A percentile compares a stretch with the other conserved stretches of the same genome.
Conservation (phyloP, 1,284 basidiomycete genomes). For the Ceratobasidium sp. region DNA sequence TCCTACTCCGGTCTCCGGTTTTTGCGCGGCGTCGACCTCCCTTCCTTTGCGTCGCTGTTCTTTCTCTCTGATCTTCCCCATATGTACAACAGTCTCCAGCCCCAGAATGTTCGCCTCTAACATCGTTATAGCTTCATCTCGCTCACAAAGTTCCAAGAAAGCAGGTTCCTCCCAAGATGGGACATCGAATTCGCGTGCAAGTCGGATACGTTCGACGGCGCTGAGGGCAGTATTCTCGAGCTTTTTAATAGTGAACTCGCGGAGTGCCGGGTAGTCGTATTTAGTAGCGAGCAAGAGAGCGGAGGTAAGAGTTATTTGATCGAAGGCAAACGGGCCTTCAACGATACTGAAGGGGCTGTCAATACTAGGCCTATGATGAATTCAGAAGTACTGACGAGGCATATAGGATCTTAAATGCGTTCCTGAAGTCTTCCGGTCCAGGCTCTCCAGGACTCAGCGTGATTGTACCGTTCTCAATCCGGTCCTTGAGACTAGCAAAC, state of each 20-base stretch:
- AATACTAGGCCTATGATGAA: too few relatives aligned
- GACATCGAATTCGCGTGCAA: conserved; percentile 21
- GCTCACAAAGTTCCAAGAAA: conserved; percentile 13
- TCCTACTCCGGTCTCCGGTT: too few relatives aligned
- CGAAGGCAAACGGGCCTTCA: conserved; percentile 11
- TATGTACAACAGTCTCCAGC: background rate
- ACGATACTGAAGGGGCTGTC: background rate
- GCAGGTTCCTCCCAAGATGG: conserved; percentile 36
- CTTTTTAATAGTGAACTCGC: conserved; percentile 7
- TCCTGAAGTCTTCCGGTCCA: conserved; percentile 2
- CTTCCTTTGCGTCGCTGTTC: too few relatives aligned
- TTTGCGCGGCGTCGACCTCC: too few relatives aligned
- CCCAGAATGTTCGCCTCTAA: conserved; percentile 19
- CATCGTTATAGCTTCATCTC: conserved; percentile 22
- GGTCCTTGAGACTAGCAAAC: conserved; percentile 12
- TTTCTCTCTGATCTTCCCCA: conserved; percentile 1
- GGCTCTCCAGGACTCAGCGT: background rate
- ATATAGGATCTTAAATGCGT: conserved; percentile 32
- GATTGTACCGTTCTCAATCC: conserved; percentile 9
- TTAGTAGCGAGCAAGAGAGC: background rate
- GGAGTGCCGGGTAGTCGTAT: conserved; percentile 16
- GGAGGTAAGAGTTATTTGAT: conserved; percentile 3
- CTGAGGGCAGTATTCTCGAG: conserved; percentile 6
- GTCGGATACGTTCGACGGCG: conserved; percentile 19
- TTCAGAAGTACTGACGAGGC: conserved; percentile 26